A percentile compares a stretch with the other conserved stretches of the same genome.
Evolutionary conservation across 2,329 filamentous ascomycete genomes (phyloP).

Genomic region (Talaromyces piceae): DNA sequence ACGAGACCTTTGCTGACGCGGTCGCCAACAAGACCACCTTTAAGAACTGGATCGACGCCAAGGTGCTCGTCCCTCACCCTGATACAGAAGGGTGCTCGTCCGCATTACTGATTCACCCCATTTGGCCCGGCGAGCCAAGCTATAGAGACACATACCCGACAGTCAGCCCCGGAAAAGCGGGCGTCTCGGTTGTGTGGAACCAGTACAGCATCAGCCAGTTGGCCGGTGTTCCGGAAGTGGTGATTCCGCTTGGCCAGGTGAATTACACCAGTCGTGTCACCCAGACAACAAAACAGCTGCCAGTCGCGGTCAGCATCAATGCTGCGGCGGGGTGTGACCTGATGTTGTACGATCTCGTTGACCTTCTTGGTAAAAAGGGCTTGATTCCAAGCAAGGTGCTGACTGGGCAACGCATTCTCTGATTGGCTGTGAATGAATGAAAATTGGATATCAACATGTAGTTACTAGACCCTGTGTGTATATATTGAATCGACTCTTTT

Average conservation of each 20-base stretch:
- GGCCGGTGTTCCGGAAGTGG: conserved; percentile 1
- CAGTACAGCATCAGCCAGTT: background rate
- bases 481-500: background rate
- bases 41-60: background rate
- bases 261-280: background rate
- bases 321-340: background rate
- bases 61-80: background rate
- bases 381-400: background rate
- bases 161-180: background rate
- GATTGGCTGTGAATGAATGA: background rate
- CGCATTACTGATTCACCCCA: conserved; percentile 1
- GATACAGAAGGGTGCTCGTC: conserved; percentile 2
- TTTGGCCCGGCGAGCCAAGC: background rate
- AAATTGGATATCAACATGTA: background rate
- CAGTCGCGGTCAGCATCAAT: conserved; percentile 1
- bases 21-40: background rate
- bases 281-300: background rate
- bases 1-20: background rate
- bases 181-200: conserved; percentile 1
- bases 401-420: background rate
- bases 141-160: background rate
- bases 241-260: conserved; percentile 1
- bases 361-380: background rate
- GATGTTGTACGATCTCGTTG: background rate
- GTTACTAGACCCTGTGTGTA: background rate